These are phyloP conservation scores for Populus pruinosa DNA, from an alignment of 345 rosid genomes.

Conservation along the genomic window DNA sequence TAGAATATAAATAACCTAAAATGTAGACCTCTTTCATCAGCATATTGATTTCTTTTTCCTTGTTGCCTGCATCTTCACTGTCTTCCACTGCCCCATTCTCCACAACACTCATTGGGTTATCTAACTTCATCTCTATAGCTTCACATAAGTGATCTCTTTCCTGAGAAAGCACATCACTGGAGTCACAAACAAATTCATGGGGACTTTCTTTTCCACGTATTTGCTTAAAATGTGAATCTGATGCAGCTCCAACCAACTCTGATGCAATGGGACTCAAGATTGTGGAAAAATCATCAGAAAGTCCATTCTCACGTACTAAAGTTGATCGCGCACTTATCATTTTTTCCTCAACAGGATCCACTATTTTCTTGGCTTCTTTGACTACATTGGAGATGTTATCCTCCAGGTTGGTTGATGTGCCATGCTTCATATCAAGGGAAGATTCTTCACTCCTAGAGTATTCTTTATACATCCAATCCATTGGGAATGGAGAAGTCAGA, in stretches of 20 bases:
- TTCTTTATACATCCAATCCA: conserved; percentile 65
- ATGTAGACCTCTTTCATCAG: conserved; percentile 63
- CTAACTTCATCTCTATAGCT: conserved; percentile 20
- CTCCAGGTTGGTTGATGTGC: conserved; percentile 25
- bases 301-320: conserved; percentile 21
- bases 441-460: conserved; percentile 38
- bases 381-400: conserved; percentile 22
- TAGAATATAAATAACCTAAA: not conserved
- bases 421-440: conserved; percentile 17
- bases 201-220: conserved; percentile 28
- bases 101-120: conserved; percentile 18
- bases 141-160: conserved; percentile 30
- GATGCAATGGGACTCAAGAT: conserved; percentile 21
- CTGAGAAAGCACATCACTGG: conserved; percentile 18
- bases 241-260: conserved; percentile 22
- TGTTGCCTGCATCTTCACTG: conserved; percentile 23
- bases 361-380: conserved; percentile 18
- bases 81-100: conserved; percentile 32
- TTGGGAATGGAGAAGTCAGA: conserved; percentile 75
- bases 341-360: conserved; percentile 29
- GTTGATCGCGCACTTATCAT: conserved; percentile 24
- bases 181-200: conserved; percentile 23
- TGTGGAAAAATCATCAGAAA: conserved; percentile 29
- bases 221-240: conserved; percentile 25
- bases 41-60: conserved; percentile 39